Evolutionary conservation across 345 rosid genomes (phyloP).

Genomic region (Ailanthus altissimus): DNA sequence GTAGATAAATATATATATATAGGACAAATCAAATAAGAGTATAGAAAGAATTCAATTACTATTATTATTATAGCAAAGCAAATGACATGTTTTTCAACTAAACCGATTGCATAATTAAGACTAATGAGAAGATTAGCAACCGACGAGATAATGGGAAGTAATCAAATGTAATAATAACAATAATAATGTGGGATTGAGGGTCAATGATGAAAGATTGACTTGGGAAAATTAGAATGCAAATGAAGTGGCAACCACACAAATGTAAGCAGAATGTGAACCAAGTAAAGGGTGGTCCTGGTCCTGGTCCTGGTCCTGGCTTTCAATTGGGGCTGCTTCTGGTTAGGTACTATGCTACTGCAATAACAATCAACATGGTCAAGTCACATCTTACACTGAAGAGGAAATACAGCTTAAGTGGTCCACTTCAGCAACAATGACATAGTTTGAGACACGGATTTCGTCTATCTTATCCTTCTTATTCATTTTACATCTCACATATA

Average conservation of each 20-base stretch:
- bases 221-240: not conserved
- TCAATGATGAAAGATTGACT: no score
- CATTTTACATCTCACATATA: no score
- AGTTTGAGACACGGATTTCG: constrained; percentile 1
- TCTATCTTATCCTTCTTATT: not conserved
- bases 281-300: constrained; percentile 36
- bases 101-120: not conserved
- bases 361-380: constrained; percentile 34
- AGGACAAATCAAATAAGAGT: no score
- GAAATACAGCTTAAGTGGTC: constrained; percentile 31
- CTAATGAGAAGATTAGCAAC: not conserved
- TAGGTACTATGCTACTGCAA: not conserved
- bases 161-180: not conserved
- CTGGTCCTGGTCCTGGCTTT: constrained; percentile 35
- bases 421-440: no score
- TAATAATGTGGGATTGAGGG: not conserved
- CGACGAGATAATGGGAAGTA: not conserved
- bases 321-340: constrained; percentile 19
- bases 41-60: no score
- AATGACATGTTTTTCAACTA: not conserved
- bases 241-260: constrained; percentile 27
- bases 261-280: constrained; percentile 32
- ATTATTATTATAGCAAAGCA: no score
- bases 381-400: constrained; percentile 49
- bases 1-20: no score